A percentile compares a stretch with the other conserved stretches of the same genome.
Evolutionary conservation across 2,329 filamentous ascomycete genomes (phyloP).

Genomic region (Nectriaceae sp.): DNA sequence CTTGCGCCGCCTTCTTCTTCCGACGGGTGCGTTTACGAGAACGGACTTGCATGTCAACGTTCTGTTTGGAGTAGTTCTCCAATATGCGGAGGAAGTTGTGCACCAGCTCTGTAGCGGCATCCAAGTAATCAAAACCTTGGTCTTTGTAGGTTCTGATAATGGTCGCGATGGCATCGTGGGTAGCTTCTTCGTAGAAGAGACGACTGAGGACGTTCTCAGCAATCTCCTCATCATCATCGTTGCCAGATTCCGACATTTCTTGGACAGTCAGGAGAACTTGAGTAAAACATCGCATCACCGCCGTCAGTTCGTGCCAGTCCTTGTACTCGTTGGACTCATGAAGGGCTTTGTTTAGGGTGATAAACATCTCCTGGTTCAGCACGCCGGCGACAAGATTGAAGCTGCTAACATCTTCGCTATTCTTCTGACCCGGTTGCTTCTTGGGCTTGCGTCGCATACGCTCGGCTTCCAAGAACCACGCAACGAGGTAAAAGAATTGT

Average conservation of each 20-base stretch:
- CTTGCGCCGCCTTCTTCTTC: slow-evolving; percentile 67
- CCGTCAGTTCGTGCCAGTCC: slow-evolving; percentile 82
- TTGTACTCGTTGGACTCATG: slow-evolving; percentile 79
- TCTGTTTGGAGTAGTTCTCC: slow-evolving; percentile 92
- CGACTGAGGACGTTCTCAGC: slow-evolving; percentile 95
- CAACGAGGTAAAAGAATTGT: slow-evolving; percentile 89
- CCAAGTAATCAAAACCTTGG: slow-evolving; percentile 90
- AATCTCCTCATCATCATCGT: slow-evolving; percentile 96
- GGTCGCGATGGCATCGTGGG: slow-evolving; percentile 81
- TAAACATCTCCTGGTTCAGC: slow-evolving; percentile 92
- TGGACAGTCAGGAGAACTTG: slow-evolving; percentile 92
- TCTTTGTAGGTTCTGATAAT: slow-evolving; percentile 88
- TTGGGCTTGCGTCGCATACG: slow-evolving; percentile 67
- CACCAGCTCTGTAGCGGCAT: slow-evolving; percentile 85
- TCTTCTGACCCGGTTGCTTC: slow-evolving; percentile 50
- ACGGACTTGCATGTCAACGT: slow-evolving; percentile 88
- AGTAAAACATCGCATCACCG: slow-evolving; percentile 91
- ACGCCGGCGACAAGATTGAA: slow-evolving; percentile 89
- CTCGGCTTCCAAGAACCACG: slow-evolving; percentile 92
- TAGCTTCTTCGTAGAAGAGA: slow-evolving; percentile 97
- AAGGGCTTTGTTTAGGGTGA: slow-evolving; percentile 82
- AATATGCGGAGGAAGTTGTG: slow-evolving; percentile 92
- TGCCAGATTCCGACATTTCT: slow-evolving; percentile 80
- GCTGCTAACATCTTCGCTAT: slow-evolving; percentile 62
- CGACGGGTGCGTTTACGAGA: slow-evolving; percentile 73